phyloP scores from a whole-genome alignment of 148 eudicot species.

The Cornus suecica region DNA sequence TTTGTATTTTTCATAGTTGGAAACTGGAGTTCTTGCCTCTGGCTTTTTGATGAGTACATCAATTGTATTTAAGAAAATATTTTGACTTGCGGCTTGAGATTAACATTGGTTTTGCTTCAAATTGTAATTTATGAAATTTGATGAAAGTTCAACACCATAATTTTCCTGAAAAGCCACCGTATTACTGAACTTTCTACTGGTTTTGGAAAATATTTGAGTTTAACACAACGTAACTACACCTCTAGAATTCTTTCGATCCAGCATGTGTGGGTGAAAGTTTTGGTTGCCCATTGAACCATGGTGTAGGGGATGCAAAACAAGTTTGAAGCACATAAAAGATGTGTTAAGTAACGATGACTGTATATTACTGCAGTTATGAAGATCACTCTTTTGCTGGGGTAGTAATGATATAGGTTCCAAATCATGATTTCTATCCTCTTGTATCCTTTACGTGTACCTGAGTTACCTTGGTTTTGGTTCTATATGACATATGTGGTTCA shows the following conservation, averaged over 20 bases:
- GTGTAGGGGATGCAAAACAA: neutral
- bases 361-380: neutral
- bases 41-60: neutral
- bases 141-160: neutral
- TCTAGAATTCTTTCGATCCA: neutral
- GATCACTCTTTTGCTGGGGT: neutral
- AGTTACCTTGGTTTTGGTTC: neutral
- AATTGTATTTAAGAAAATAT: neutral
- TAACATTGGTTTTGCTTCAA: neutral
- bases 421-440: neutral
- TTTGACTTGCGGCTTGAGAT: neutral
- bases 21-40: neutral
- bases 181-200: neutral
- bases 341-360: neutral
- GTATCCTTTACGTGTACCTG: neutral
- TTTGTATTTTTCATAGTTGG: neutral
- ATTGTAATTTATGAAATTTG: neutral
- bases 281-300: neutral
- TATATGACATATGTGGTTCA: neutral
- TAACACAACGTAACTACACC: neutral
- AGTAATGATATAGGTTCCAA: neutral
- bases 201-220: neutral
- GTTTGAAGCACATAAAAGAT: neutral
- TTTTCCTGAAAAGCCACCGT: neutral
- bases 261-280: neutral